These are phyloP conservation scores for Vitis hybrid DNA, from an alignment of 177 flowering plant species.

Conservation along the genomic window DNA sequence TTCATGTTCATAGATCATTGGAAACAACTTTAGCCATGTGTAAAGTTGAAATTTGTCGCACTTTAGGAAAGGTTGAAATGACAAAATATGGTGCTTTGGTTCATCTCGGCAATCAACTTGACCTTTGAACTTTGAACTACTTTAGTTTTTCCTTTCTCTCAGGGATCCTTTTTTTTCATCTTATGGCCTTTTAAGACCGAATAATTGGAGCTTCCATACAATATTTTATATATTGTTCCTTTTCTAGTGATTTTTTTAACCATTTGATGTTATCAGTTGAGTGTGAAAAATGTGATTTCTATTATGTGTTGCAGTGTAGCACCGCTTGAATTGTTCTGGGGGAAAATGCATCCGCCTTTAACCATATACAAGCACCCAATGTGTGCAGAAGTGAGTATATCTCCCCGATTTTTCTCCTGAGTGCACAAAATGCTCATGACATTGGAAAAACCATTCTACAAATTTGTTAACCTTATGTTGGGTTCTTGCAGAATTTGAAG, in stretches of 20 bases:
- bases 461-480: background rate
- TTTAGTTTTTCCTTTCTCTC: no score
- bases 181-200: no score
- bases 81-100: no score
- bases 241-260: background rate
- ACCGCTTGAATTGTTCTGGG: background rate
- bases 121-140: no score
- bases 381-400: constrained; percentile 62
- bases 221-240: background rate
- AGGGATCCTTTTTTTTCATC: no score
- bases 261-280: background rate
- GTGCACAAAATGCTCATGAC: background rate
- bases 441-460: background rate
- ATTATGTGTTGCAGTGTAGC: constrained; percentile 2
- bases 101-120: no score
- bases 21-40: no score
- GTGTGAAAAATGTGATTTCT: background rate
- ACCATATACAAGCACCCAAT: constrained; percentile 70
- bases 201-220: no score
- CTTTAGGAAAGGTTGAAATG: no score
- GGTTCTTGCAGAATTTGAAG: no score
- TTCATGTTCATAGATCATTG: no score
- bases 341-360: constrained; percentile 69
- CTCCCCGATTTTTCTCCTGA: background rate
- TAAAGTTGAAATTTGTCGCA: no score